phyloP scores from a whole-genome alignment of 306 rosid genomes.

The Elaeagnus macrophylla region DNA sequence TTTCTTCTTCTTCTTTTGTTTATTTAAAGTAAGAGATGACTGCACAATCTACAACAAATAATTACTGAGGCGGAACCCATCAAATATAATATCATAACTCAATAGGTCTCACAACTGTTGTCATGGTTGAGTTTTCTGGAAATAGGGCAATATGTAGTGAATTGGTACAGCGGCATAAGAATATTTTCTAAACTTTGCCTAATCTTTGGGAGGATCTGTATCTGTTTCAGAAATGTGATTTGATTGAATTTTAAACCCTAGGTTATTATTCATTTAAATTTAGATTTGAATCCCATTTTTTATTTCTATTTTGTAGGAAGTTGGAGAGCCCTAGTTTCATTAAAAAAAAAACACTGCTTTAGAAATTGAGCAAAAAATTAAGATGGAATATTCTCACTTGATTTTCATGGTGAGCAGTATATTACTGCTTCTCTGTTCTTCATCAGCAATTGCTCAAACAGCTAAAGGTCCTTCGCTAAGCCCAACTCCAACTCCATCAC shows the following conservation, averaged over 20 bases:
- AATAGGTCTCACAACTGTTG: no score
- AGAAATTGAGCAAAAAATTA: constrained; percentile 25
- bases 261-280: not conserved
- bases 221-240: constrained; percentile 3
- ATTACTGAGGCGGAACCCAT: no score
- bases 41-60: no score
- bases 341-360: not conserved
- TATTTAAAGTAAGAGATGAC: no score
- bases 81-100: no score
- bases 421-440: constrained; percentile 35
- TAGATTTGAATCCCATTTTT: constrained; percentile 24
- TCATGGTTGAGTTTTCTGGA: not conserved
- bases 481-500: constrained; percentile 61
- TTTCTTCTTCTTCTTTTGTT: no score
- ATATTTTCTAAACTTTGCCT: no score
- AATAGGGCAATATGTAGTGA: no score
- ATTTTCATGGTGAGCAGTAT: constrained; percentile 35
- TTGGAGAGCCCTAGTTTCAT: constrained; percentile 36
- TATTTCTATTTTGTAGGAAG: constrained; percentile 41
- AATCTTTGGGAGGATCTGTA: no score
- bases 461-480: constrained; percentile 38
- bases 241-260: not conserved
- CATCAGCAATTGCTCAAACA: constrained; percentile 56
- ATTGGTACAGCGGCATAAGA: no score
- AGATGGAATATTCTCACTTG: constrained; percentile 16